Conservation (phyloP, 345 rosid genomes). For the Clarkia xantiana region DNA sequence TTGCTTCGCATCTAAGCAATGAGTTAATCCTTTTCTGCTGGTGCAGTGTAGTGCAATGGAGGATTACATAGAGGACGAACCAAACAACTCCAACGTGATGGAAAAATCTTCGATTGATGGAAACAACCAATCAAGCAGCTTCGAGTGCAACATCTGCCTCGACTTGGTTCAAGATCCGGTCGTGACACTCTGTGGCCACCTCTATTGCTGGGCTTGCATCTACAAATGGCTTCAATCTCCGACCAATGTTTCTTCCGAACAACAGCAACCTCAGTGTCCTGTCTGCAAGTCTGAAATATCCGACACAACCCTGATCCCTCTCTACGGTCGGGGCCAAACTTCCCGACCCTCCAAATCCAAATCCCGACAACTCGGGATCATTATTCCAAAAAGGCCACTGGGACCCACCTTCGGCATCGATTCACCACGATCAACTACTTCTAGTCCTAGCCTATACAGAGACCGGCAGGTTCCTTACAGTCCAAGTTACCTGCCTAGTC, state of each 20-base stretch:
- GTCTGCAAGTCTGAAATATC: conserved; percentile 83
- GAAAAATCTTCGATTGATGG: not conserved
- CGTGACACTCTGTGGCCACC: conserved; percentile 84
- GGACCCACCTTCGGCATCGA: conserved; percentile 21
- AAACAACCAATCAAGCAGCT: conserved; percentile 16
- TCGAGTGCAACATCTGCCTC: conserved; percentile 77
- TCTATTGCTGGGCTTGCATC: conserved; percentile 92
- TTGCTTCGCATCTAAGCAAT: too few species aligned
- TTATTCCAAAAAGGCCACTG: conserved; percentile 38
- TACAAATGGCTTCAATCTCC: conserved; percentile 73
- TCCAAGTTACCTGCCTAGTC: conserved; percentile 10
- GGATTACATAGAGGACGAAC: too few species aligned
- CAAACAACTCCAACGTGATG: too few species aligned
- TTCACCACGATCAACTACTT: conserved; percentile 13
- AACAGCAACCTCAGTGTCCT: conserved; percentile 56
- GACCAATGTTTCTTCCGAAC: conserved; percentile 14
- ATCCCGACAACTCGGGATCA: conserved; percentile 20
- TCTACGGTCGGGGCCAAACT: conserved; percentile 57
- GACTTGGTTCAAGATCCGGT: conserved; percentile 75
- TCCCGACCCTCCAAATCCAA: conserved; percentile 12
- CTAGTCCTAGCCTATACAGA: conserved; percentile 9
- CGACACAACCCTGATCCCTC: conserved; percentile 52
- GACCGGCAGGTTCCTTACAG: conserved; percentile 21
- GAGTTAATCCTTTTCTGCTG: too few species aligned
- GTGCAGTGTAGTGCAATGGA: too few species aligned